phyloP scores from a whole-genome alignment of 345 rosid species.

The Excoecaria agallocha region DNA sequence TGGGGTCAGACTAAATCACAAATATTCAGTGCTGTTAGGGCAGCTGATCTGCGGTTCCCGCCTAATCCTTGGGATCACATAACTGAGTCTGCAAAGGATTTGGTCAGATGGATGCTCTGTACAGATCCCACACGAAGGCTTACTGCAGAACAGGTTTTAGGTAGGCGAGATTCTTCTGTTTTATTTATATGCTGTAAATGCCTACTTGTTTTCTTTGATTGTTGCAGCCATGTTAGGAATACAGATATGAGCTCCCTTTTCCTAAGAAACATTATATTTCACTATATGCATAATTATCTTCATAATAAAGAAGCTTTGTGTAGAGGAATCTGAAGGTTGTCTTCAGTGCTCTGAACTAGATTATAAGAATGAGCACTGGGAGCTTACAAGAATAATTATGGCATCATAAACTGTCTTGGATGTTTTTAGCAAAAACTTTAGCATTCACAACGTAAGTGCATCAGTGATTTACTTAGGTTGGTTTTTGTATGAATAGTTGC shows the following conservation, averaged over 20 bases:
- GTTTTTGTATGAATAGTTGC: background rate
- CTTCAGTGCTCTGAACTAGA: too few species aligned
- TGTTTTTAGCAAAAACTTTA: background rate
- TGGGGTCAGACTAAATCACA: constrained; percentile 70
- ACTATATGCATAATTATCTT: too few species aligned
- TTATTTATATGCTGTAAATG: background rate
- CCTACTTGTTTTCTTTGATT: background rate
- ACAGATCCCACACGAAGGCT: constrained; percentile 47
- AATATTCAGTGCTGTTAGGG: constrained; percentile 61
- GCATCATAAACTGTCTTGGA: background rate
- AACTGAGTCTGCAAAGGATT: constrained; percentile 49
- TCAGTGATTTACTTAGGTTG: background rate
- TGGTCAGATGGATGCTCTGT: constrained; percentile 60
- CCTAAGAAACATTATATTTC: too few species aligned
- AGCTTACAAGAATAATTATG: too few species aligned
- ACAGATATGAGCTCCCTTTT: too few species aligned
- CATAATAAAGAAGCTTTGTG: too few species aligned
- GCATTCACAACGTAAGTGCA: background rate
- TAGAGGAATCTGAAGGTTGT: too few species aligned
- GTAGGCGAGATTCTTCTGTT: constrained; percentile 30
- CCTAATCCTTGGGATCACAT: constrained; percentile 53
- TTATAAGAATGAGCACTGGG: too few species aligned
- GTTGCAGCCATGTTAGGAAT: background rate
- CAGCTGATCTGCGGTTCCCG: constrained; percentile 62
- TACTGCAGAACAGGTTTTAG: constrained; percentile 56